These are phyloP conservation scores for Pistacia integerrima DNA, from an alignment of 345 rosid species.

Conservation along the genomic window DNA sequence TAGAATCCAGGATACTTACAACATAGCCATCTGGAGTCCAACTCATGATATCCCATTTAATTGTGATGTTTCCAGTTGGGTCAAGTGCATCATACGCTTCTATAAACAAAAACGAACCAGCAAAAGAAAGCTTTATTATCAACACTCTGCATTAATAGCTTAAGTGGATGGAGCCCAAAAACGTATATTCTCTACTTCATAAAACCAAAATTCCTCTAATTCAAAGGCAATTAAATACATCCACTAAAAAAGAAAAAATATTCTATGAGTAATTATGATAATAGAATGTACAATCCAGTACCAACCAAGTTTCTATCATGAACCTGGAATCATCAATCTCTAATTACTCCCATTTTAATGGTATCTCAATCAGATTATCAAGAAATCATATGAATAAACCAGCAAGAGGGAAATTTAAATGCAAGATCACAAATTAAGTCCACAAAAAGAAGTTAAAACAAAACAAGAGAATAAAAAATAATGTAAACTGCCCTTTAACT, in stretches of 20 bases:
- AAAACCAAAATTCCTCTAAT: not conserved
- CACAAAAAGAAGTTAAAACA: not conserved
- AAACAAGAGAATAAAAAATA: not conserved
- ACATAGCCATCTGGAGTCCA: constrained; percentile 92
- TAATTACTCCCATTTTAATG: not conserved
- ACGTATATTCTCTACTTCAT: not conserved
- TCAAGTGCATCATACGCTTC: constrained; percentile 93
- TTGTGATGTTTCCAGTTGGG: constrained; percentile 87
- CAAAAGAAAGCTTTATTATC: constrained; percentile 7
- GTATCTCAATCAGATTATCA: not conserved
- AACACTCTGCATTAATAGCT: not conserved
- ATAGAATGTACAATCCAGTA: not conserved
- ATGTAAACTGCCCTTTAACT: not conserved
- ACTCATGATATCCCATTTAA: constrained; percentile 83
- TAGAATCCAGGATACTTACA: constrained; percentile 40
- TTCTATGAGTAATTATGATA: not conserved
- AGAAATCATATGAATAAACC: not conserved
- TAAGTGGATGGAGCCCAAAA: not conserved
- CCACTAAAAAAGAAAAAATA: too few species aligned
- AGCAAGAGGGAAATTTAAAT: not conserved
- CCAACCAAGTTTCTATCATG: not conserved
- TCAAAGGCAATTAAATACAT: too few species aligned
- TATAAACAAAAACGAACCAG: constrained; percentile 27
- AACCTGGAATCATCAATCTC: not conserved
- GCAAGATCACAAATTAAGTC: not conserved